Base-by-base conservation (phyloP, 2,329 filamentous ascomycete genomes). In the Cyphellophora europaea region DNA sequence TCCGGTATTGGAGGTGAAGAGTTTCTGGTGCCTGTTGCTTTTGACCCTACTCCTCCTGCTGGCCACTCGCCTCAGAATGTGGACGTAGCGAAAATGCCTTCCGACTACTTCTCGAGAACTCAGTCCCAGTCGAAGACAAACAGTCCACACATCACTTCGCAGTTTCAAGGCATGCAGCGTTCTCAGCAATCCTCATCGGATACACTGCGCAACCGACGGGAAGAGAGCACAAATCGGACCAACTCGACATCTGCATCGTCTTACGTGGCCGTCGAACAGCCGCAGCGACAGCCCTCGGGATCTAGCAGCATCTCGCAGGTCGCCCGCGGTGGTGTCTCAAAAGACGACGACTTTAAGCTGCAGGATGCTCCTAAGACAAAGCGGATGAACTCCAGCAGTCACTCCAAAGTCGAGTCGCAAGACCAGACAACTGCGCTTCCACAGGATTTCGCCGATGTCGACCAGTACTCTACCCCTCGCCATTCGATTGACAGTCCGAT, bases 61-160 rank as follows among this genome's bases (percentile, higher is more conserved):
- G 64, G 69, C 19, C 54, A 65, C 11, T 72, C 77, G 11, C 69
- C 75, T 14, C 21, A 25, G n/a, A 8, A 25, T 8, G n/a, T 8
- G n/a, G 21, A 25, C 8, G 21, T 25, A 8, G 8, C 21, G 8
- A 25, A 25, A n/a, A 25, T 25, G 8, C n/a, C 5, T 8, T 19
- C 30, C 11, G 30, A 37, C n/a, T 36, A 30, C 40, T 18, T 50
- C 41, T 12, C 35, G 36, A 27, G 44, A 45, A 15, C 16, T 33
- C 16, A 31, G 32, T 19, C 35, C 10, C 29, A 27, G 13, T 18
- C 17, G 8, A 31, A 33, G 14, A 13, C 15, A 19, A 17, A 27
- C 11, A 86, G 83, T 8, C 84, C 87, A 11, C 87, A 93, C 52
- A 93, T 93, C 49, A 82, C 85, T 13, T 93, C 86, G 54, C 85